phyloP scores from a whole-genome alignment of 805 yeast species.

The Wilhelminamyces savonicus region DNA sequence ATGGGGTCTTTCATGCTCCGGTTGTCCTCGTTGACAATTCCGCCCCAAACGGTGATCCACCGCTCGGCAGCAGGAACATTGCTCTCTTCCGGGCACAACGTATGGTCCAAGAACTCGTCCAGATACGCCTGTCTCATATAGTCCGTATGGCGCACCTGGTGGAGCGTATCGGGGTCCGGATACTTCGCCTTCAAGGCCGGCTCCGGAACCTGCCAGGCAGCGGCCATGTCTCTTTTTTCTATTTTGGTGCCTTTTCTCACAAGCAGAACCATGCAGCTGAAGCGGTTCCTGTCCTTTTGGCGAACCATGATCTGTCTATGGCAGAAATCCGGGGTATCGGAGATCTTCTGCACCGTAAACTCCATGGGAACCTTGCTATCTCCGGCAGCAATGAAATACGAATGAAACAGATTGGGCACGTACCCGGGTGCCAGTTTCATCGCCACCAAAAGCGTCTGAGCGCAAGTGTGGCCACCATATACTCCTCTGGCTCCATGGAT shows the following conservation, averaged over 20 bases:
- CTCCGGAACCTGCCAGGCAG: constrained; percentile 7
- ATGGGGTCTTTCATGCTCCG: constrained; percentile 15
- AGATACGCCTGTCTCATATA: constrained; percentile 31
- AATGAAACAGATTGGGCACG: constrained; percentile 57
- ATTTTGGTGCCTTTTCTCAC: constrained; percentile 10
- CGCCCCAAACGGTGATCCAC: constrained; percentile 37
- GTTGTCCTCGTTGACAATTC: constrained; percentile 19
- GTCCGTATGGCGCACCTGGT: constrained; percentile 28
- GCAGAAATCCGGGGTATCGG: constrained; percentile 47
- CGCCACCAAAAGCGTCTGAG: constrained; percentile 60
- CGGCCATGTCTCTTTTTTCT: constrained; percentile 3
- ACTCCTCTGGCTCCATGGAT: constrained; percentile 52
- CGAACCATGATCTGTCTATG: constrained; percentile 49
- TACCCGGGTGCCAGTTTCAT: constrained; percentile 36
- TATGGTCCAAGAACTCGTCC: constrained; percentile 28
- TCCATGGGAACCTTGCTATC: constrained; percentile 37
- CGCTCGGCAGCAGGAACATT: constrained; percentile 24
- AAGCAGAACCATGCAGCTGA: constrained; percentile 46
- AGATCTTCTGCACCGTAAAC: constrained; percentile 47
- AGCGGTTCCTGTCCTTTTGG: constrained; percentile 48
- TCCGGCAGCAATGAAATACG: constrained; percentile 56
- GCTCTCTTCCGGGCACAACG: constrained; percentile 30
- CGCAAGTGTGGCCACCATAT: constrained; percentile 66
- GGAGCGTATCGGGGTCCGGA: constrained; percentile 17
- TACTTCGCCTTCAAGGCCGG: constrained; percentile 17